Percentiles rank a stretch among this genome's conserved stretches.
phyloP scores from a whole-genome alignment of 2,329 filamentous ascomycete genomes.

The Botryotinia convoluta region DNA sequence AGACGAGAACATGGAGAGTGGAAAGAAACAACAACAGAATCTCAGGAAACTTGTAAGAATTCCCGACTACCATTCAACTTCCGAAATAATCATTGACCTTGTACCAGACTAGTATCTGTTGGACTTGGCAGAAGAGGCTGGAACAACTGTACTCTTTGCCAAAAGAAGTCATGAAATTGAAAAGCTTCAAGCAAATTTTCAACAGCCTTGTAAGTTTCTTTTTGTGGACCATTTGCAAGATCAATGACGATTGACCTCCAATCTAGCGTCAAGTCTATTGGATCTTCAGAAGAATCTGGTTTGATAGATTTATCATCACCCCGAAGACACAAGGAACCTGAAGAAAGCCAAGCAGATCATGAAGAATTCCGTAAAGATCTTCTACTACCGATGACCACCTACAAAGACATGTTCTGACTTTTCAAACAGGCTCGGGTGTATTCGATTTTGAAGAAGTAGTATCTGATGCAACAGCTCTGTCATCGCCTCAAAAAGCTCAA shows the following conservation, averaged over 20 bases:
- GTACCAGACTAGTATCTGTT: neutral
- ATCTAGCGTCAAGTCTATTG: neutral
- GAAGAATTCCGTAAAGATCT: neutral
- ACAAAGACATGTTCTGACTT: neutral
- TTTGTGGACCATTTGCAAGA: fast-evolving
- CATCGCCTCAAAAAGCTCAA: neutral
- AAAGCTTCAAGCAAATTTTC: neutral
- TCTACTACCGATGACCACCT: too few relatives aligned
- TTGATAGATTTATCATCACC: neutral
- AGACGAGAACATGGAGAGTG: neutral
- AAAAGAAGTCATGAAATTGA: neutral
- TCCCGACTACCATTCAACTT: neutral
- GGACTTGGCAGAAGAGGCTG: neutral
- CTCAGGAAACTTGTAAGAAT: neutral
- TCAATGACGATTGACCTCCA: neutral
- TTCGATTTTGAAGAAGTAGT: neutral
- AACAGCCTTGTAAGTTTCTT: neutral
- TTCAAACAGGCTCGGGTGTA: neutral
- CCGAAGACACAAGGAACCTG: neutral
- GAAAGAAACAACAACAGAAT: neutral
- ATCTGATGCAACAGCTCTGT: neutral
- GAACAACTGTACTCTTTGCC: neutral
- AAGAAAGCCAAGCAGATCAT: neutral
- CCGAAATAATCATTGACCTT: neutral
- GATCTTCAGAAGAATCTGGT: neutral